Base-by-base conservation (phyloP, 2,329 filamentous ascomycete species). In the Microdochium nivale region DNA sequence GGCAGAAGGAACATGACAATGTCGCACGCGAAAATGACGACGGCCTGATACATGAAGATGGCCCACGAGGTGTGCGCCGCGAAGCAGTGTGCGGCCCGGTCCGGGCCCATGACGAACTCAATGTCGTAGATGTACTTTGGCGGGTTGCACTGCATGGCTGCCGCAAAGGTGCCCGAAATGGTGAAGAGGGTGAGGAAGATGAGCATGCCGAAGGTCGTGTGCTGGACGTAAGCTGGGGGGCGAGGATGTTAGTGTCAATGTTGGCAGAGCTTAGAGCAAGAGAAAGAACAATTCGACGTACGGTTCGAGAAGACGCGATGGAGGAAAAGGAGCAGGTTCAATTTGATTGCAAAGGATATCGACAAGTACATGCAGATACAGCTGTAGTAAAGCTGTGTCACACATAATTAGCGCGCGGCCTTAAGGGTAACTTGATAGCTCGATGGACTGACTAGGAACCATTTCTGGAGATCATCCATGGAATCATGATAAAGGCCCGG, bases 121-220 rank as follows among this genome's bases (percentile, higher is more conserved):
- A 55, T 25, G 23, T 55, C n/a, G 46, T 48, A 55, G 13, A 43
- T 27, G 44, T 55, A 55, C 50, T 53, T 55, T 10, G 53, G 53
- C 23, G 53, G 52, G 9, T 51, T 55, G 47, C 53, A 55, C 27
- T 53, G 52, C 25, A 55, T 48, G 19, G 53, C 51, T n/a, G 51
- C 49, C 37, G 51, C 44, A 16, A 49, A 32, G 24, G 43, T 49
- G 11, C 51, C 51, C 24, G 53, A 55, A 27, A 55, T 49, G 16
- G 53, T 53, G n/a, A 55, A 55, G 4, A 55, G 33, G 9, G 47
- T 30, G 7, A 55, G 35, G 7, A 55, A 55, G 14, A 55, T 48
- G 35, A 53, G 24, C 21, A 55, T 35, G 32, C 49, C 52, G 19
- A 53, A 24, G 1, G 52, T 53, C 4, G 52, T 52, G 33, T 30